phyloP scores from a whole-genome alignment of 805 yeast genomes.

The Metschnikowia cubensis region DNA sequence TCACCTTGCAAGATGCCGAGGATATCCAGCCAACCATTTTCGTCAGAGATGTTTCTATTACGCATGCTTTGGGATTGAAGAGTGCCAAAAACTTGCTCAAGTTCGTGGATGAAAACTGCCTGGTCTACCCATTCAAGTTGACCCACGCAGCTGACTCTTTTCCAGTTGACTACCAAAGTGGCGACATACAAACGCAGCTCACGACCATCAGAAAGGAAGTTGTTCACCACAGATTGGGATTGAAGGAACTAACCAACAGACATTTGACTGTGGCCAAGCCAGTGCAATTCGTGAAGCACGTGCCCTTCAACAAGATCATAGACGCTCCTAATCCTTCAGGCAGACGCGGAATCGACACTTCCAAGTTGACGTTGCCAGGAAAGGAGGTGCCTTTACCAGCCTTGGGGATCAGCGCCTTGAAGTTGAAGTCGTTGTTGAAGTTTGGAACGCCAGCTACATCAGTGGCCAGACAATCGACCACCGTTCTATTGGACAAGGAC shows the following conservation, averaged over 20 bases:
- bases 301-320: constrained; percentile 65
- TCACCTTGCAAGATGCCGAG: constrained; percentile 66
- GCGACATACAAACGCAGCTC: constrained; percentile 38
- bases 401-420: constrained; percentile 65
- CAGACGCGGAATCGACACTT: constrained; percentile 60
- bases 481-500: constrained; percentile 55
- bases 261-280: constrained; percentile 74
- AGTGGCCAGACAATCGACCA: constrained; percentile 75
- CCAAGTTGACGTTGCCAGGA: constrained; percentile 65
- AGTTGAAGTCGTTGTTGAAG: constrained; percentile 59
- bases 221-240: constrained; percentile 65
- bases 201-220: constrained; percentile 48
- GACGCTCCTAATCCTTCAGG: constrained; percentile 66
- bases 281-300: constrained; percentile 64
- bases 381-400: constrained; percentile 73
- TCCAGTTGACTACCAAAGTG: constrained; percentile 46
- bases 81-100: constrained; percentile 68
- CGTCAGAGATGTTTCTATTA: constrained; percentile 83
- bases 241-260: constrained; percentile 74
- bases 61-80: constrained; percentile 70
- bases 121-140: constrained; percentile 91
- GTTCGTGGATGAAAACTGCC: constrained; percentile 64
- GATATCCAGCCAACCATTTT: constrained; percentile 67
- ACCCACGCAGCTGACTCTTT: constrained; percentile 61
- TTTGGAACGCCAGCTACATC: constrained; percentile 44